phyloP scores from a whole-genome alignment of 2,329 filamentous ascomycete genomes.

The Rhynchosporium graminicola region DNA sequence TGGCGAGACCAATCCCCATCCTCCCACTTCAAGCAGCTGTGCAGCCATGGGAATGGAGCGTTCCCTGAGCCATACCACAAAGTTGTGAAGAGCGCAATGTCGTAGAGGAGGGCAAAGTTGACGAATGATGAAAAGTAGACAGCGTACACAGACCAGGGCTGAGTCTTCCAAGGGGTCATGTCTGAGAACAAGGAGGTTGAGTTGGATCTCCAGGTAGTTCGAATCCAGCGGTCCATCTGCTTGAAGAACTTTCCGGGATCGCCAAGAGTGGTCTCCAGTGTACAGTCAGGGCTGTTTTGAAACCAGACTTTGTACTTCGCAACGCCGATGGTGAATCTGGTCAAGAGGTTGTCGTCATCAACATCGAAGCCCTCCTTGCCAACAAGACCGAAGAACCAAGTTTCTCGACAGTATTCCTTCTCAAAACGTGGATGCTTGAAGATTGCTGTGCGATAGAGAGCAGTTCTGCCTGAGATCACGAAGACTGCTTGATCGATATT shows the following conservation, averaged over 20 bases:
- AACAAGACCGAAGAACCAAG: conserved; percentile 46
- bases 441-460: conserved; percentile 52
- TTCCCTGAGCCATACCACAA: neutral
- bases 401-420: conserved; percentile 50
- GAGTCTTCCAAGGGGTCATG: conserved; percentile 43
- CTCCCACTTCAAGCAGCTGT: neutral
- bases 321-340: conserved; percentile 51
- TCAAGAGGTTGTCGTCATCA: conserved; percentile 65
- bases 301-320: conserved; percentile 54
- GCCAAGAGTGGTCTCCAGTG: conserved; percentile 56
- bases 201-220: conserved; percentile 61
- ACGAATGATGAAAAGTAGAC: conserved; percentile 55
- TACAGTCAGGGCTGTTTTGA: conserved; percentile 51
- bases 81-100: conserved; percentile 37
- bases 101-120: conserved; percentile 58
- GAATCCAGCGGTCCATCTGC: conserved; percentile 58
- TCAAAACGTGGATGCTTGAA: conserved; percentile 48
- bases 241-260: conserved; percentile 49
- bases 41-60: conserved; percentile 38
- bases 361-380: conserved; percentile 50
- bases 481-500: conserved; percentile 60
- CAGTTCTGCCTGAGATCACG: conserved; percentile 58
- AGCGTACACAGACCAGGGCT: conserved; percentile 57
- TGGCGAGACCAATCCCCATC: neutral
- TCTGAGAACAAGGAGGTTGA: conserved; percentile 47